These are phyloP conservation scores for Achaetomiella virescens DNA, from an alignment of 495 filamentous ascomycete species.

Conservation along the genomic window DNA sequence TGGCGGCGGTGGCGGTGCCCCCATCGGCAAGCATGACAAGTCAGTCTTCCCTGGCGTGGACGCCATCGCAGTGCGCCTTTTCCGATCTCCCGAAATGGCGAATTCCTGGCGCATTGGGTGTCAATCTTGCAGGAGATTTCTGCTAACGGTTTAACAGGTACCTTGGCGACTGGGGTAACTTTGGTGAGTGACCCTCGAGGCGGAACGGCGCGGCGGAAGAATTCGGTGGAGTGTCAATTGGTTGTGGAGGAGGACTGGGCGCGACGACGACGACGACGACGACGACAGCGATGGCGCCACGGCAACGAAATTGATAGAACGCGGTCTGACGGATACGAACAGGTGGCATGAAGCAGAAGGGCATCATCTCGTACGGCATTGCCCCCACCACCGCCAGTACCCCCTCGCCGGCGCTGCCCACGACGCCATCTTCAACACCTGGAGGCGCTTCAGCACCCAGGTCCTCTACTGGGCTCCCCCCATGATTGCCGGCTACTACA, in stretches of 20 bases:
- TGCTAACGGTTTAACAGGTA: constrained; percentile 53
- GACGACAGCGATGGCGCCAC: not conserved
- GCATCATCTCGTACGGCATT: constrained; percentile 49
- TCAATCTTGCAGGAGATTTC: not conserved
- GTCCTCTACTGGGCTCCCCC: constrained; percentile 79
- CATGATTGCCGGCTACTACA: constrained; percentile 63
- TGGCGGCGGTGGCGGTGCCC: constrained; percentile 51
- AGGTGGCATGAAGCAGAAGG: constrained; percentile 50
- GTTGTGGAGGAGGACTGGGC: not conserved
- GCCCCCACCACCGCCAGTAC: constrained; percentile 50
- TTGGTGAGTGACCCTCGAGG: constrained; percentile 57
- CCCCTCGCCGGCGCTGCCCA: constrained; percentile 51
- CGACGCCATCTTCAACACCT: constrained; percentile 58
- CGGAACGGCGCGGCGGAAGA: not conserved
- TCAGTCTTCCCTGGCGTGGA: constrained; percentile 44
- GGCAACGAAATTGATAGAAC: not conserved
- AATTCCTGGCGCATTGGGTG: not conserved
- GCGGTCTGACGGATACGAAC: constrained; percentile 18
- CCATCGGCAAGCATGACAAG: constrained; percentile 62
- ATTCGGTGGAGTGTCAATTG: not conserved
- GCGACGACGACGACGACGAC: not conserved
- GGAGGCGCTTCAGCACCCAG: constrained; percentile 56
- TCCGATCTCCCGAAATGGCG: constrained; percentile 9
- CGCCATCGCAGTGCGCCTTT: constrained; percentile 14
- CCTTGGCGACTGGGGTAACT: constrained; percentile 76